Conservation (phyloP, 2,329 filamentous ascomycete species). For the Dothidotthia symphoricarpi region DNA sequence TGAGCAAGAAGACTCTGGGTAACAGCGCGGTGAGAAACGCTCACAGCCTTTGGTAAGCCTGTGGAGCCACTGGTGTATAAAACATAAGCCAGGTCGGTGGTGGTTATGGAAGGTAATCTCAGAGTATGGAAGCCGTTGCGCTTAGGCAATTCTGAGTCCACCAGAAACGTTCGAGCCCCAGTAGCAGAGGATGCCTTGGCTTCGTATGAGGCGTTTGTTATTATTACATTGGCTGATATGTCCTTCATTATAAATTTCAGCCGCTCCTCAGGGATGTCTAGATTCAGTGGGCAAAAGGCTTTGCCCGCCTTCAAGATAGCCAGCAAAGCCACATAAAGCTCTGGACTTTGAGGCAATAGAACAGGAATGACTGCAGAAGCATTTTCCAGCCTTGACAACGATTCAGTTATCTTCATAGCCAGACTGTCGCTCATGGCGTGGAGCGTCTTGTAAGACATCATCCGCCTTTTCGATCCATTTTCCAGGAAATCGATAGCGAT, state of each 20-base stretch:
- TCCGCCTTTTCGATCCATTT: conserved; percentile 46
- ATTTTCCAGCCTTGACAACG: conserved; percentile 29
- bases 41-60: conserved; percentile 83
- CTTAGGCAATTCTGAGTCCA: conserved; percentile 41
- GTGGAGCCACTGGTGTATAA: conserved; percentile 95
- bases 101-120: conserved; percentile 14
- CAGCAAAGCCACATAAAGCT: conserved; percentile 74
- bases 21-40: conserved; percentile 74
- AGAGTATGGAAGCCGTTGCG: conserved; percentile 16
- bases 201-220: conserved; percentile 58
- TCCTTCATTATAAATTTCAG: conserved; percentile 79
- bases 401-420: conserved; percentile 42
- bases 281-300: conserved; percentile 80
- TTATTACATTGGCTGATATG: conserved; percentile 65
- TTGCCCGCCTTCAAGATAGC: conserved; percentile 78
- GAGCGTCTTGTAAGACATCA: conserved; percentile 62
- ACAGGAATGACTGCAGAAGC: conserved; percentile 63
- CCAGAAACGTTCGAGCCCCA: conserved; percentile 41
- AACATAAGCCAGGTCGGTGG: conserved; percentile 68
- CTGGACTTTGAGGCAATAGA: conserved; percentile 71
- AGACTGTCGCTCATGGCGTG: conserved; percentile 59
- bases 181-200: conserved; percentile 39
- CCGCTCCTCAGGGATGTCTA: conserved; percentile 74
- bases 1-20: conserved; percentile 83
- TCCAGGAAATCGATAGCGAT: conserved; percentile 64